These are phyloP conservation scores for Neonectria coccinea DNA, from an alignment of 2,329 filamentous ascomycete genomes.

Conservation along the genomic window DNA sequence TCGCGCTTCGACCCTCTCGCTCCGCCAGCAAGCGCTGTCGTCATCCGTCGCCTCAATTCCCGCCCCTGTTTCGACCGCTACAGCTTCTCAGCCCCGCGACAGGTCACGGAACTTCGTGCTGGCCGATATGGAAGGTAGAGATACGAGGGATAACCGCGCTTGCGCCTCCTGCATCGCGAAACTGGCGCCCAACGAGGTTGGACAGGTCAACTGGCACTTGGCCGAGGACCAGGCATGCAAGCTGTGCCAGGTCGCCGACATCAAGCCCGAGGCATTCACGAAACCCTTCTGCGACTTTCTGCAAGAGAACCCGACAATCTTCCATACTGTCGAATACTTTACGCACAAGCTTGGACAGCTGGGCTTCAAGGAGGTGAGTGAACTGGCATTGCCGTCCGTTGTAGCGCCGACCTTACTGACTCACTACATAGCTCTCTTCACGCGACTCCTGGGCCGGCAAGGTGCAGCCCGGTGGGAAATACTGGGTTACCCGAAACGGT, in stretches of 20 bases:
- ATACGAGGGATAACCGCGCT: slow-evolving; percentile 49
- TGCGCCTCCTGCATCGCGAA: slow-evolving; percentile 55
- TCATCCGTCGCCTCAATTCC: slow-evolving; percentile 42
- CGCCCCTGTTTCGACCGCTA: slow-evolving; percentile 45
- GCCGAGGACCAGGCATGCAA: slow-evolving; percentile 46
- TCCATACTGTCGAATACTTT: slow-evolving; percentile 87
- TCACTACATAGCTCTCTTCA: slow-evolving; percentile 71
- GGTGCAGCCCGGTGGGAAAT: slow-evolving; percentile 84
- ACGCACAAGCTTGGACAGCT: slow-evolving; percentile 75
- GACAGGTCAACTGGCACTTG: slow-evolving; percentile 50
- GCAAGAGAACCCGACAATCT: slow-evolving; percentile 90
- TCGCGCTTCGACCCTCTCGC: slow-evolving; percentile 58
- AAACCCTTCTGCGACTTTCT: slow-evolving; percentile 90
- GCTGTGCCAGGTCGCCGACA: slow-evolving; percentile 54
- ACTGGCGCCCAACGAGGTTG: slow-evolving; percentile 45
- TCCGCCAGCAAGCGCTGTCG: slow-evolving; percentile 55
- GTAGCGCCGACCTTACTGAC: slow-evolving; percentile 28
- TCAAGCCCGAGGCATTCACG: slow-evolving; percentile 75
- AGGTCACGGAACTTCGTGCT: slow-evolving; percentile 61
- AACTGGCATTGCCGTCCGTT: background rate
- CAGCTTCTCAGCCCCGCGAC: slow-evolving; percentile 22
- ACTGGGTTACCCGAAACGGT: slow-evolving; percentile 88
- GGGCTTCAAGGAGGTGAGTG: slow-evolving; percentile 77
- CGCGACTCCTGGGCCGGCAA: slow-evolving; percentile 81
- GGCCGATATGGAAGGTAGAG: slow-evolving; percentile 55